Base-by-base conservation (phyloP, 2,329 filamentous ascomycete genomes). In the Corinectria fuckeliana region DNA sequence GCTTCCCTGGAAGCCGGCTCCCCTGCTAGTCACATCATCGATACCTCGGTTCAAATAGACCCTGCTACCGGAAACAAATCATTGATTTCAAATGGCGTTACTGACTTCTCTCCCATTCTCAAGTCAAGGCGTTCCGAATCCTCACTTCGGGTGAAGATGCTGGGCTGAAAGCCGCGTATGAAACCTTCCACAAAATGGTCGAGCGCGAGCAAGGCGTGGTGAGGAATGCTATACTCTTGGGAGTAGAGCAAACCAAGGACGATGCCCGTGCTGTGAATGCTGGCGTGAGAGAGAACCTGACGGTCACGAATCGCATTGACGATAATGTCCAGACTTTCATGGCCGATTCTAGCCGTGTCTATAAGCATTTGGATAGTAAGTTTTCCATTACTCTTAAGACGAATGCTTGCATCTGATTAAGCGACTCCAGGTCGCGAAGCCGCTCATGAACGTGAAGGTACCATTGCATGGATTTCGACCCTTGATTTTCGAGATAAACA, bases 41-140 rank as follows among this genome's bases (percentile, higher is more conserved):
- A n/a, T n/a, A n/a, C n/a, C n/a, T n/a, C n/a, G n/a, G n/a, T n/a
- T n/a, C n/a, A n/a, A n/a, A n/a, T n/a, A n/a, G n/a, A n/a, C n/a
- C n/a, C n/a, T n/a, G n/a, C n/a, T n/a, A n/a, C n/a, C n/a, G n/a
- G n/a, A n/a, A n/a, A n/a, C n/a, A n/a, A n/a, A n/a, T n/a, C n/a
- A n/a, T n/a, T n/a, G n/a, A n/a, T n/a, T n/a, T n/a, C n/a, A n/a
- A n/a, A n/a, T n/a, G n/a, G n/a, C n/a, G n/a, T n/a, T n/a, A n/a
- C n/a, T n/a, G n/a, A n/a, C n/a, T n/a, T n/a, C n/a, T n/a, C n/a
- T n/a, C n/a, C 36, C 41, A 5, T 10, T n/a, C 42, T 42, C 36
- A 16, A 59, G 56, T 59, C 50, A 54, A 59, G 41, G 56, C 56
- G 6, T 59, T 59, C 25, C 42, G 44, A 32, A 50, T 6, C 30